These are phyloP conservation scores for Rubia balearica DNA, from an alignment of 305 asterid species.

Conservation along the genomic window DNA sequence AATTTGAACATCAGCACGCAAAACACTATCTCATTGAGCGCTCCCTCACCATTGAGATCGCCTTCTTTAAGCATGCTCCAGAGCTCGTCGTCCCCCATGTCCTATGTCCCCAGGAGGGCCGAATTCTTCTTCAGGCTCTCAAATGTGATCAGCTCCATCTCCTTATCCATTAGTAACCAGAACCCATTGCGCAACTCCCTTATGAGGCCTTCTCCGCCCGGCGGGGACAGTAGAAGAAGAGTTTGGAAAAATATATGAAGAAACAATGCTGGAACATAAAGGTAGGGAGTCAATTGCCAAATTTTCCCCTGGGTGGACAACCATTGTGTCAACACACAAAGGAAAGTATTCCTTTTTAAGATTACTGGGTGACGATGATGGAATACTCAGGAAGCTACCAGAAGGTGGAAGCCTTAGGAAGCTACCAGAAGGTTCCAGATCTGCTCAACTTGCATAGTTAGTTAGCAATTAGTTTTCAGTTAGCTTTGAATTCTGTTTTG, in stretches of 20 bases:
- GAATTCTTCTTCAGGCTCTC: conserved; percentile 72
- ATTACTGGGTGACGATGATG: too few species aligned
- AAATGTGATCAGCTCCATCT: conserved; percentile 54
- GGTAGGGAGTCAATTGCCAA: too few species aligned
- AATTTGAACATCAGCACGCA: conserved; percentile 84
- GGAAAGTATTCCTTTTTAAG: too few species aligned
- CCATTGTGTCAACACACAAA: too few species aligned
- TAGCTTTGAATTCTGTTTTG: too few species aligned
- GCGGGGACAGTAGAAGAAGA: neutral
- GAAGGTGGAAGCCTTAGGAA: too few species aligned
- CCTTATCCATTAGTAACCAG: conserved; percentile 51
- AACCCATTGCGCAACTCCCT: conserved; percentile 74
- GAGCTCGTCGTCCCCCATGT: conserved; percentile 55
- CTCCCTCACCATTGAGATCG: conserved; percentile 62
- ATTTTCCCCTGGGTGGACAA: conserved; percentile 14
- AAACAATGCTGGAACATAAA: too few species aligned
- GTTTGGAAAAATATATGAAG: too few species aligned
- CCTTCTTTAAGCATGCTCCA: conserved; percentile 64
- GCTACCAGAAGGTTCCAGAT: too few species aligned
- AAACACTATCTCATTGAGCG: conserved; percentile 66
- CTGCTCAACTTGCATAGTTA: too few species aligned
- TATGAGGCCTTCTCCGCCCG: conserved; percentile 74
- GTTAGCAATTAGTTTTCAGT: too few species aligned
- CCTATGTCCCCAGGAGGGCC: conserved; percentile 50
- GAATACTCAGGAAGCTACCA: too few species aligned